Base-by-base conservation (phyloP, 192 early-diverging fungal species). In the Funneliformis geosporum region DNA sequence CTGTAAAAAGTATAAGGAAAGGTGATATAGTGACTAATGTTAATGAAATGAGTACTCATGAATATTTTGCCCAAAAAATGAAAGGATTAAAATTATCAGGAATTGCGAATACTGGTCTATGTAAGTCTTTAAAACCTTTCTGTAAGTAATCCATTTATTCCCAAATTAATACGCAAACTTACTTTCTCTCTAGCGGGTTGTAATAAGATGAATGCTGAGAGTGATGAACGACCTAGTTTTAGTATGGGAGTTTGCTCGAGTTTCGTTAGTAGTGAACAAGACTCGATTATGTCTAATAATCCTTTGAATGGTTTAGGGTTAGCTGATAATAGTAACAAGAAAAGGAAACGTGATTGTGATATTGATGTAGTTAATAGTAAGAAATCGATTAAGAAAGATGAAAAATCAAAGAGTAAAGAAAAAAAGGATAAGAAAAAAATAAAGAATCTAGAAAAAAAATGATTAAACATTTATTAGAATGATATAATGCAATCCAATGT, bases 61-160 rank as follows among this genome's bases (percentile, higher is more conserved):
- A 70, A 33, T 70, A 70, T 70, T 70, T 70, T 70, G 40, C 68
- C 12, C 21, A 28, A 43, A 70, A 70, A 70, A 70, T 70, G 42
- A 70, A 70, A 43, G 68, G 18, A 18, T 33, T 42, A 38, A 70
- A 23, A 39, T 21, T 55, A 18, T 18, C 50, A 55, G 50, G 50
- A 55, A 55, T 55, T 55, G 16, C 3, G 50, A 55, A 18, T 21
- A 16, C 2, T 21, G 4, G 18, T 5, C 50, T 55, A 18, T 14
- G 50, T 55, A 55, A 55, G 50, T 55, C 50, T 55, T 55, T 11
- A 47, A 47, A 47, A 47, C 8, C 9, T 2, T 12, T 12, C 2
- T 47, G 2, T 11, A 55, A 21, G 50, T 0, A 18, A 55, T 21
- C 18, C 18, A 6, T 47, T 47, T 18, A 21, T 5, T 44, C 43